Evolutionary conservation across 1,284 basidiomycete genomes (phyloP).

Genomic region (Ganoderma multipileum): DNA sequence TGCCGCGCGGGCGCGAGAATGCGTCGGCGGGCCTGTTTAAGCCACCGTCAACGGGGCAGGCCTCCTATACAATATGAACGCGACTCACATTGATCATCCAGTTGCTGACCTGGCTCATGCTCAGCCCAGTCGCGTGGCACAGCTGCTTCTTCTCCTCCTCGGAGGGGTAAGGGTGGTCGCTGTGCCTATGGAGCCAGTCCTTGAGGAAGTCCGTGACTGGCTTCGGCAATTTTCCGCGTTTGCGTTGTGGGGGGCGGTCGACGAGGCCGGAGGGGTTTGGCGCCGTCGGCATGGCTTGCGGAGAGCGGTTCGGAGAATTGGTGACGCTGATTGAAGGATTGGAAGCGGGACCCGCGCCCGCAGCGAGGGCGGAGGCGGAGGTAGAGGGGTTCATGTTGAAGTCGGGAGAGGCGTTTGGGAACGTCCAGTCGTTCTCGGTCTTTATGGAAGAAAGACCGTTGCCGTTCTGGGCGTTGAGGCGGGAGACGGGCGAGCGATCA

Average conservation of each 20-base stretch:
- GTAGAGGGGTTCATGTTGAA: constrained; percentile 42
- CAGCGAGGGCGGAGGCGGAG: constrained; percentile 47
- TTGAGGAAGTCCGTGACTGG: constrained; percentile 90
- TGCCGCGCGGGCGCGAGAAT: constrained; percentile 83
- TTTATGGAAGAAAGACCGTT: constrained; percentile 37
- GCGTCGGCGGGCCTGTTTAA: constrained; percentile 71
- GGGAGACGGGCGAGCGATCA: constrained; percentile 54
- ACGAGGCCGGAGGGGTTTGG: constrained; percentile 61
- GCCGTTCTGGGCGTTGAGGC: constrained; percentile 31
- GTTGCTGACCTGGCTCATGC: constrained; percentile 89
- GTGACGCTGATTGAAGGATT: constrained; percentile 40
- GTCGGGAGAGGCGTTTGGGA: constrained; percentile 50
- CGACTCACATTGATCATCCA: constrained; percentile 89
- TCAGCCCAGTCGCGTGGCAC: constrained; percentile 84
- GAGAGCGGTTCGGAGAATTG: constrained; percentile 50
- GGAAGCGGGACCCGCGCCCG: constrained; percentile 38
- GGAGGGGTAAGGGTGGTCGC: constrained; percentile 88
- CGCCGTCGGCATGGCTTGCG: constrained; percentile 55
- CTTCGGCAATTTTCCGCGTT: constrained; percentile 88
- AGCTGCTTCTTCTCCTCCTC: constrained; percentile 92
- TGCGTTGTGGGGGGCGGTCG: constrained; percentile 71
- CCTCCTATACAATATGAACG: constrained; percentile 14
- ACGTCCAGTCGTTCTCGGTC: constrained; percentile 51
- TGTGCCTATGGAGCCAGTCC: constrained; percentile 89
- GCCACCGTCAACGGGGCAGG: constrained; percentile 6